Percentiles rank a stretch among this genome's conserved stretches.
Evolutionary conservation across 192 early-diverging fungal species (phyloP).

Genomic region (Paraglomus brasilianum): DNA sequence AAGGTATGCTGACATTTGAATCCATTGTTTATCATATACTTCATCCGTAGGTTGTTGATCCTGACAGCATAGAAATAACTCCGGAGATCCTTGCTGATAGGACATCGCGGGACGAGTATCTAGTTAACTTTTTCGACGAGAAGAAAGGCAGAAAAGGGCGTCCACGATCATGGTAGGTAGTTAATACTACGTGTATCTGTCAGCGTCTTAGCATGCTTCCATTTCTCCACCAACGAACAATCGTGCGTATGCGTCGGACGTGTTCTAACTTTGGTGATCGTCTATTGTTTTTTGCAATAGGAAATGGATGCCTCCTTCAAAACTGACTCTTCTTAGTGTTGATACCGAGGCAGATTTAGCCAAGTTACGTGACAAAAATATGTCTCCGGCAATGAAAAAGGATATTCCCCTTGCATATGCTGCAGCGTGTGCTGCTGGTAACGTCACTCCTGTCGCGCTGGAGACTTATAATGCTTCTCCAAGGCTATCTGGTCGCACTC

Average conservation of each 20-base stretch:
- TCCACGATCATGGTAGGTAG: conserved; percentile 22
- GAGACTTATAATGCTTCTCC: no score
- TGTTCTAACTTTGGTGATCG: neutral
- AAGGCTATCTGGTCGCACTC: no score
- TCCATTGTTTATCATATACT: neutral
- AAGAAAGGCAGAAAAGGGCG: conserved; percentile 18
- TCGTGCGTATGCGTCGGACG: neutral
- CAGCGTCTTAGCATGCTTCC: neutral
- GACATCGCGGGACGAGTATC: conserved; percentile 29
- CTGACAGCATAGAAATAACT: conserved; percentile 34
- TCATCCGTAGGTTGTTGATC: conserved; percentile 44
- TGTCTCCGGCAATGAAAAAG: conserved; percentile 24
- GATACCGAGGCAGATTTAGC: conserved; percentile 18
- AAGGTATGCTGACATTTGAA: neutral
- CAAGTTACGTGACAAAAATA: conserved; percentile 25
- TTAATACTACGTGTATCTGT: neutral
- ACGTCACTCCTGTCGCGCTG: no score
- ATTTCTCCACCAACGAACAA: neutral
- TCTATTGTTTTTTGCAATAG: neutral
- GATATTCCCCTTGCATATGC: conserved; percentile 27
- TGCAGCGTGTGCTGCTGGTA: conserved; percentile 9
- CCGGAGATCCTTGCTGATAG: conserved; percentile 33
- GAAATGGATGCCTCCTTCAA: conserved; percentile 31
- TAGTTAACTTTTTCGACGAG: conserved; percentile 42
- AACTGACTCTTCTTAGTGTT: conserved; percentile 16